Base-by-base conservation (phyloP, 352 stramenopile genomes). In the Globisporangium perplexum region DNA sequence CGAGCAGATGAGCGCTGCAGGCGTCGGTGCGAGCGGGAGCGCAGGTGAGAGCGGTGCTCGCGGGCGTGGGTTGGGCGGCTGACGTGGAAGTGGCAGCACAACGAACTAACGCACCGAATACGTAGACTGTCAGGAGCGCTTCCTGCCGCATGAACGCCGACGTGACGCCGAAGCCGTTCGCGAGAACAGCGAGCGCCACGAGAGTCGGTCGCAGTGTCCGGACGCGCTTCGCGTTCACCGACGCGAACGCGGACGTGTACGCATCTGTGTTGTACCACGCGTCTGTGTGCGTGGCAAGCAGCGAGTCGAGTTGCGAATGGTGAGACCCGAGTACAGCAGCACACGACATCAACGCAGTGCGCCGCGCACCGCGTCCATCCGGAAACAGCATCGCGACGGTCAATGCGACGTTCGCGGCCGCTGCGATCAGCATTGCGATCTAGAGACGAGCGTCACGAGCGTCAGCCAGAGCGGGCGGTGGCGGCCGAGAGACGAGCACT, bases 231-330 rank as follows among this genome's bases (percentile, higher is more conserved):
- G 55, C 47, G 47, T 66, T 71, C 14, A 48, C 23, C 2, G 53
- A 15, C 1, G 59, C 70, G 1, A 64, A 47, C 7, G 53, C 26
- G 18, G 74, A 78, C 20, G 54, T 39, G 48, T 66, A 75, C 10
- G 65, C 62, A 26, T 83, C 72, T 3, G 63, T 56, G 39, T 78
- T 61, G 46, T 73, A 86, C 77, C 77, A 88, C 2, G 68, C 74
- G 24, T 60, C 77, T 86, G 47, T 14, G 22, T 39, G 33, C 12
- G 31, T 36, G 15, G 33, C 33, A 39, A 7, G 8, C 12, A 39
- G 11, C 33, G 12, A 17, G 33, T 39, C 14, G 14, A 4, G 14
- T 39, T 18, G n/a, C n/a, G n/a, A n/a, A n/a, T 1, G 14, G 18
- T 39, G 33, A 39, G 33, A 39, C 5, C 3, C 7, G 14, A 18